These are phyloP conservation scores for Pseudocercospora fijiensis DNA, from an alignment of 2,329 filamentous ascomycete species.

Conservation along the genomic window DNA sequence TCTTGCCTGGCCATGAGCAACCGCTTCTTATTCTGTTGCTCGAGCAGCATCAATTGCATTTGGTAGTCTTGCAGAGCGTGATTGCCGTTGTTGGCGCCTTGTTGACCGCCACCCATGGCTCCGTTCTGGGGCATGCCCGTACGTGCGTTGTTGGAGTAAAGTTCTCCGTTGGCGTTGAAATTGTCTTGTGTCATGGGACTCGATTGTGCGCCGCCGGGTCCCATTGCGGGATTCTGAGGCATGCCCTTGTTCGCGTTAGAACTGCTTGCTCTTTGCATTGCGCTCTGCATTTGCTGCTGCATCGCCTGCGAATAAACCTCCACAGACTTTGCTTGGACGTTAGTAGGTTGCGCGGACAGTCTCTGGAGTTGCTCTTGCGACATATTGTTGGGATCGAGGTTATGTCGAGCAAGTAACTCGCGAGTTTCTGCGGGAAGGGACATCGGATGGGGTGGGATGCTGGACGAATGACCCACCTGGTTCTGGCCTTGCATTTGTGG, in stretches of 20 bases:
- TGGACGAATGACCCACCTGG: constrained; percentile 36
- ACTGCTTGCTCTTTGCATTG: constrained; percentile 59
- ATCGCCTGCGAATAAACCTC: constrained; percentile 84
- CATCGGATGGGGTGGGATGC: constrained; percentile 23
- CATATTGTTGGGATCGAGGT: constrained; percentile 73
- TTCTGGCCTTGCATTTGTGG: constrained; percentile 33
- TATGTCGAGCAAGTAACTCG: constrained; percentile 55
- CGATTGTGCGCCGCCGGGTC: constrained; percentile 35
- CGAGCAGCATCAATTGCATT: constrained; percentile 83
- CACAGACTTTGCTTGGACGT: constrained; percentile 77
- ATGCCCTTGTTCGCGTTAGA: constrained; percentile 70
- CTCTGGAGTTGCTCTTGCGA: constrained; percentile 72
- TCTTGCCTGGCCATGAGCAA: constrained; percentile 80
- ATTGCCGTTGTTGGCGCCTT: constrained; percentile 59
- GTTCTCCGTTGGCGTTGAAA: constrained; percentile 67
- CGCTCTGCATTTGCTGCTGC: constrained; percentile 76
- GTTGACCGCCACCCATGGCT: constrained; percentile 28
- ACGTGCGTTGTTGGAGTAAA: constrained; percentile 22
- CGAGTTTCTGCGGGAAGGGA: constrained; percentile 27
- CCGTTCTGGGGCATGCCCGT: constrained; percentile 37
- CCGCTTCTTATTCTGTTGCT: constrained; percentile 85
- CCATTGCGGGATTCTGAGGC: constrained; percentile 60
- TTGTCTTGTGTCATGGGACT: constrained; percentile 36
- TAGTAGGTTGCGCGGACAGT: constrained; percentile 54
- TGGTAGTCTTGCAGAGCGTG: constrained; percentile 84